A percentile compares a stretch with the other conserved stretches of the same genome.
These are phyloP conservation scores for Paecilomyces formosus DNA, from an alignment of 2,329 filamentous ascomycete species.

Conservation along the genomic window DNA sequence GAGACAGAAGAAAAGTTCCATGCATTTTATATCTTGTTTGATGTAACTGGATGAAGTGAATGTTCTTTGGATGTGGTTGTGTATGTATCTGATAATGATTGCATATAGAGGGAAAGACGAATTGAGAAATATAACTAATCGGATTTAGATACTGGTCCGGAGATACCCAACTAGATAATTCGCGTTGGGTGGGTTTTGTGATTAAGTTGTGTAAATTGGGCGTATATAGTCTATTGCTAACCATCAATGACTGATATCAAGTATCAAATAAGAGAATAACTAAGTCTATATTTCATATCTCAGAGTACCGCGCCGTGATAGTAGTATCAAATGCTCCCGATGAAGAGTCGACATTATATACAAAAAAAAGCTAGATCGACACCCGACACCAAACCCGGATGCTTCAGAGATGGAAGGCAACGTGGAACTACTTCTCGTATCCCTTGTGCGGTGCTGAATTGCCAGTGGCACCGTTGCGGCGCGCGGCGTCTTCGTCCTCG, in stretches of 20 bases:
- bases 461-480: not conserved
- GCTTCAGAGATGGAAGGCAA: not conserved
- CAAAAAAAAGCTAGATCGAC: not conserved
- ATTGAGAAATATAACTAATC: not conserved
- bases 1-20: constrained; percentile 1
- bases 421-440: not conserved
- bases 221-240: not conserved
- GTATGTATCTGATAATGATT: not conserved
- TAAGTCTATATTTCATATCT: not conserved
- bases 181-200: not conserved
- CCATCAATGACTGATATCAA: not conserved
- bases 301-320: not conserved
- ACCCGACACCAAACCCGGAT: not conserved
- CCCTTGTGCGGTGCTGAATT: not conserved
- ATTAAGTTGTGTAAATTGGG: not conserved
- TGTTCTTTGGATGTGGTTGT: not conserved
- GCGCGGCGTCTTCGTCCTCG: not conserved
- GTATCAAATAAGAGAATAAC: not conserved
- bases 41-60: too few relatives aligned
- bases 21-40: too few relatives aligned
- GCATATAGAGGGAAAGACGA: not conserved
- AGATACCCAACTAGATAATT: too few relatives aligned
- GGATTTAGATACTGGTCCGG: too few relatives aligned
- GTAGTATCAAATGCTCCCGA: not conserved
- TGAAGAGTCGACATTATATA: not conserved